Evolutionary conservation across 768 basidiomycete genomes (phyloP), one percentile per base, ranked within the genome.

Genomic region (Mycena metata): DNA sequence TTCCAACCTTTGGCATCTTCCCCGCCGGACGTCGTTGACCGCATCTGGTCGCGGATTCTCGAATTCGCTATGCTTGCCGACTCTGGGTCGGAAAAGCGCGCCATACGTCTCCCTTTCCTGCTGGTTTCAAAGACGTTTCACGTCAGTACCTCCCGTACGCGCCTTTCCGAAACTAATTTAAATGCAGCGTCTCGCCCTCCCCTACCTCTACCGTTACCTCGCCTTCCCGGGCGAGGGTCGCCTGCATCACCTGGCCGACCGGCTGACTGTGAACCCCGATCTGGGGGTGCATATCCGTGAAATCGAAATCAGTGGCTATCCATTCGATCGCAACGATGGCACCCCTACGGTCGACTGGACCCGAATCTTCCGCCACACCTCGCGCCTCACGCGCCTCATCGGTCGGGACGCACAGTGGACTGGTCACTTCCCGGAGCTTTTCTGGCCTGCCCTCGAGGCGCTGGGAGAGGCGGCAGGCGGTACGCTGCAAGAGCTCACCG

Each of bases 101-200:
- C 36, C 3, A 21, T 23, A 8, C 54, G 35, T 16, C 54, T 55
- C 5, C 23, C 36, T 7, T 39, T 55, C 21, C 11, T 41, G 10
- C 54, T 55, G 21, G 54, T 55, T 41, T 55, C 54, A 10, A 39
- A 36, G 23, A 39, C 36, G 39, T 55, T 55, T 21, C 36, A 55
- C 15, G 54, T 55, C 9, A 15, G 39, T n/a, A 15, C 8, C 36
- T 55, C 39, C 51, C 23, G 19, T 8, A 8, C 33, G 10, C 19
- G 33, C 19, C 10, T 35, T 23, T 39, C n/a, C n/a, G 13, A 23
- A 10, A 15, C 23, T 12, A 15, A 30, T 23, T 15, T 15, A 39
- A 41, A n/a, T 23, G 16, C 23, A 55, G 54, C 13, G 12, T 10
- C 36, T 55, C 10, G 54, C 54, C 12, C 54, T 55, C 21, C 36